Evolutionary conservation across 169 alveolate genomes (phyloP).

Genomic region (Plasmodium falciparum): DNA sequence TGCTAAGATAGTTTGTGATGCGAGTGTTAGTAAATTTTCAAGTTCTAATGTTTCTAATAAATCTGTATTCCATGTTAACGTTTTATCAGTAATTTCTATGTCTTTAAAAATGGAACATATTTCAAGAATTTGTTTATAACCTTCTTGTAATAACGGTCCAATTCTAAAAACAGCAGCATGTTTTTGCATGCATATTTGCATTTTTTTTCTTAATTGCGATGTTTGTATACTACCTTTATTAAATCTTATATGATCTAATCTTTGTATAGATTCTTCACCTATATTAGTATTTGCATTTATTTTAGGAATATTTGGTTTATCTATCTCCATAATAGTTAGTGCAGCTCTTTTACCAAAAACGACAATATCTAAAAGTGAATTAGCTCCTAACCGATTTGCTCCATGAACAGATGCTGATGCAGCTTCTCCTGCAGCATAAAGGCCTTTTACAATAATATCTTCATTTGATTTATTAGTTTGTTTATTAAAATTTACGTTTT

Average conservation of each 20-base stretch:
- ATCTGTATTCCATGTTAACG: slow-evolving; percentile 96
- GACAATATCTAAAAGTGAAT: slow-evolving; percentile 96
- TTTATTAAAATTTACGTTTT: slow-evolving; percentile 44
- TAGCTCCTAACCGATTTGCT: slow-evolving; percentile 99
- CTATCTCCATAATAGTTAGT: slow-evolving; percentile 89
- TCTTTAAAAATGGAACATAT: slow-evolving; percentile 88
- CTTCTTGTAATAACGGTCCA: slow-evolving; percentile 91
- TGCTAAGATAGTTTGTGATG: slow-evolving; percentile 93
- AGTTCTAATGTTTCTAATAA: slow-evolving; percentile 96
- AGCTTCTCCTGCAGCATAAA: slow-evolving; percentile 97
- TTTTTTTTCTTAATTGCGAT: slow-evolving; percentile 78
- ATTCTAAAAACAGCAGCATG: slow-evolving; percentile 97
- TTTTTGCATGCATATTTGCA: slow-evolving; percentile 94
- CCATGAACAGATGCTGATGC: slow-evolving; percentile 99
- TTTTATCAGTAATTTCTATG: slow-evolving; percentile 92
- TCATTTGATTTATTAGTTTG: slow-evolving; percentile 73
- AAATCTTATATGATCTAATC: slow-evolving; percentile 39
- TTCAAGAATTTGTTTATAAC: slow-evolving; percentile 88
- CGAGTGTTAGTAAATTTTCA: slow-evolving; percentile 93
- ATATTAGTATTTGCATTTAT: slow-evolving; percentile 51
- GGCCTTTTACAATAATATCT: slow-evolving; percentile 94
- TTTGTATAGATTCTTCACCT: slow-evolving; percentile 62
- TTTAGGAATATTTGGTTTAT: slow-evolving; percentile 87
- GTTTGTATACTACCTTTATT: slow-evolving; percentile 79
- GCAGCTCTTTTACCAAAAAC: slow-evolving; percentile 98